These are phyloP conservation scores for Periconia digitata DNA, from an alignment of 2,329 filamentous ascomycete genomes.

Conservation along the genomic window DNA sequence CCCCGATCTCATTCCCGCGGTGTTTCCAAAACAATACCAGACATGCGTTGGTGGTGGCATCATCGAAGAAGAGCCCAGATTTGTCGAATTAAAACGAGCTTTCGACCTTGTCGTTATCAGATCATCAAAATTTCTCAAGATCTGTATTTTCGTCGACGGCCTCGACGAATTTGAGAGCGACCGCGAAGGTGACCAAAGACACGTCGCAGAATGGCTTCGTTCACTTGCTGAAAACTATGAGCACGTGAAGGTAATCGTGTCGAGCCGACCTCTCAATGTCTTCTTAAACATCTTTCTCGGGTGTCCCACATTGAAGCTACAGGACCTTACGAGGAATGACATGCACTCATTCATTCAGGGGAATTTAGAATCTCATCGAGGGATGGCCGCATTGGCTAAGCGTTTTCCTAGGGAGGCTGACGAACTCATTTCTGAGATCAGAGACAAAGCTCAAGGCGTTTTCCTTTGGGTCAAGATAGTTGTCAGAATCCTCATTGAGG, in stretches of 20 bases:
- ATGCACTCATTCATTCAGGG: slow-evolving; percentile 10
- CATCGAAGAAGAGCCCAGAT: background rate
- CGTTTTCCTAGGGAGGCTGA: background rate
- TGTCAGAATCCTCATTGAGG: slow-evolving; percentile 10
- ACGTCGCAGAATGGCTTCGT: slow-evolving; percentile 7
- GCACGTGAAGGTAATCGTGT: slow-evolving; percentile 16
- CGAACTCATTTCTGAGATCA: slow-evolving; percentile 2
- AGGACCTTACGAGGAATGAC: slow-evolving; percentile 13
- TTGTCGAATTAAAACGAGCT: slow-evolving; percentile 5
- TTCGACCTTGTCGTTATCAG: slow-evolving; percentile 7
- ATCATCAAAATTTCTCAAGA: slow-evolving; percentile 3
- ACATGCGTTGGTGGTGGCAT: background rate
- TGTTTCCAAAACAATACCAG: slow-evolving; percentile 11
- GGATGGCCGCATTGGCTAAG: background rate
- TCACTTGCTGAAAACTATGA: background rate
- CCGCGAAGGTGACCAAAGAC: slow-evolving; percentile 5
- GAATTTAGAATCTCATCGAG: slow-evolving; percentile 1
- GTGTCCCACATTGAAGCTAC: slow-evolving; percentile 10
- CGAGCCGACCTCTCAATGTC: slow-evolving; percentile 17
- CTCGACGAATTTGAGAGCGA: slow-evolving; percentile 23
- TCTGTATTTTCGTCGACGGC: slow-evolving; percentile 20
- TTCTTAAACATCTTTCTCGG: slow-evolving; percentile 8
- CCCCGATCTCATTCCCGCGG: slow-evolving; percentile 7
- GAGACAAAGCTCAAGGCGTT: slow-evolving; percentile 8
- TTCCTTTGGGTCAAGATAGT: slow-evolving; percentile 19